Base-by-base conservation (phyloP, 2,329 filamentous ascomycete species). In the Fusarium caatingaense region DNA sequence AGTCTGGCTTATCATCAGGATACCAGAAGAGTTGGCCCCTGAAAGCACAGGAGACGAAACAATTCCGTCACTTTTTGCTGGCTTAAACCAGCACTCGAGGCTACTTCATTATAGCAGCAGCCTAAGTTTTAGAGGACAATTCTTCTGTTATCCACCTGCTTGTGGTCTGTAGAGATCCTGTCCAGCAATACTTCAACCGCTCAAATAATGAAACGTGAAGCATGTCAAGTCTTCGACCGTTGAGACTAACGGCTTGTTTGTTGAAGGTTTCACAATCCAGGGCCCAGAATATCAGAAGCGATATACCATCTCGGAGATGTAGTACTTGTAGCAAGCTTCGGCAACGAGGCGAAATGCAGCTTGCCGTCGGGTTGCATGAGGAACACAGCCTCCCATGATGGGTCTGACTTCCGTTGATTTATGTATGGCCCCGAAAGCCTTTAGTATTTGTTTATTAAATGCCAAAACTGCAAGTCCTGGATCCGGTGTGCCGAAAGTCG, bases 311-410 rank as follows among this genome's bases (percentile, higher is more conserved):
- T 34, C 58, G 51, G 41, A 49, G 48, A 23, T 27, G 60, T 65
- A 60, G 34, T 57, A 61, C 37, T 32, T 74, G 71, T 71, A 66
- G 27, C 56, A 42, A 69, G 65, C 72, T 70, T 72, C 60, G 46
- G 57, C 50, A 64, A 50, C 59, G 63, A 68, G 66, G 61, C 60
- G 59, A 74, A 60, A 72, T 71, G 60, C 37, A 66, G 60, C 60
- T 58, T 65, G 48, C 60, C 67, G 50, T 63, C 45, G 46, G 53
- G 47, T 48, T 30, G 56, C 44, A 56, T 49, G 13, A 53, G 48
- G 27, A 21, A 49, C 48, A 28, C 37, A 46, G n/a, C 54, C 40
- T 55, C 46, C 10, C 20, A 10, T 23, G 41, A 44, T 37, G 18
- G 34, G 13, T 12, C 25, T 20, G 20, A n/a, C 16, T 54, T 47